phyloP scores from a whole-genome alignment of 2,329 filamentous ascomycete species.

The Xylaria sp. region DNA sequence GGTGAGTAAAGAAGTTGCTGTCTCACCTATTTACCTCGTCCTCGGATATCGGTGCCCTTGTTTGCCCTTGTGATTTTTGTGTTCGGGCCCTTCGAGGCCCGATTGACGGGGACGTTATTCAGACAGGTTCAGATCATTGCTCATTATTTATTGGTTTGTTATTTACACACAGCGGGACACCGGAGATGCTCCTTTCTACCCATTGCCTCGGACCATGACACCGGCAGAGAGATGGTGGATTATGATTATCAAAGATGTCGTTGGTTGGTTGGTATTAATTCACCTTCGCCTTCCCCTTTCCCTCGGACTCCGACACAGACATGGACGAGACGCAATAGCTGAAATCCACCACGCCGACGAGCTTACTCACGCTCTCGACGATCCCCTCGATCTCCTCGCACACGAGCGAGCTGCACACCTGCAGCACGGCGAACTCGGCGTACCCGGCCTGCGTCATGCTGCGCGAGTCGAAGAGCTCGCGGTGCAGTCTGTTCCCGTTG shows the following conservation, averaged over 20 bases:
- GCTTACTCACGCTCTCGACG: constrained; percentile 54
- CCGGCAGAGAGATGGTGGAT: no score
- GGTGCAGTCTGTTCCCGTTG: constrained; percentile 38
- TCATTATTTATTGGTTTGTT: not conserved
- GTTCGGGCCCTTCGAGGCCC: not conserved
- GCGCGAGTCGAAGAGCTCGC: constrained; percentile 39
- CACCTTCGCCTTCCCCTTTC: constrained; percentile 17
- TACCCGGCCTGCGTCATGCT: constrained; percentile 69
- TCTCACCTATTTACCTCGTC: not conserved
- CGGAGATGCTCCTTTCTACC: no score
- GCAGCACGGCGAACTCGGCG: constrained; percentile 68
- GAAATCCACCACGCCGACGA: constrained; percentile 74
- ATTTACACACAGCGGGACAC: no score
- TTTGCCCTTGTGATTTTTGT: not conserved
- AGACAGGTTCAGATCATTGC: not conserved
- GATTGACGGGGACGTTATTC: not conserved
- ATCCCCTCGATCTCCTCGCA: constrained; percentile 63
- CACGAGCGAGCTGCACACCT: constrained; percentile 65
- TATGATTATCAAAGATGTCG: not conserved
- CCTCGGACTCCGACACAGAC: constrained; percentile 4
- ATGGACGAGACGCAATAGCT: constrained; percentile 41
- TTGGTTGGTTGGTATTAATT: constrained; percentile 21
- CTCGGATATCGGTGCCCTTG: not conserved
- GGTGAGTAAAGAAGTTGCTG: not conserved
- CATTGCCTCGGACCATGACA: no score